Percentiles rank a stretch among this genome's conserved stretches.
phyloP scores from a whole-genome alignment of 345 rosid genomes.

The Laguncularia racemosa region DNA sequence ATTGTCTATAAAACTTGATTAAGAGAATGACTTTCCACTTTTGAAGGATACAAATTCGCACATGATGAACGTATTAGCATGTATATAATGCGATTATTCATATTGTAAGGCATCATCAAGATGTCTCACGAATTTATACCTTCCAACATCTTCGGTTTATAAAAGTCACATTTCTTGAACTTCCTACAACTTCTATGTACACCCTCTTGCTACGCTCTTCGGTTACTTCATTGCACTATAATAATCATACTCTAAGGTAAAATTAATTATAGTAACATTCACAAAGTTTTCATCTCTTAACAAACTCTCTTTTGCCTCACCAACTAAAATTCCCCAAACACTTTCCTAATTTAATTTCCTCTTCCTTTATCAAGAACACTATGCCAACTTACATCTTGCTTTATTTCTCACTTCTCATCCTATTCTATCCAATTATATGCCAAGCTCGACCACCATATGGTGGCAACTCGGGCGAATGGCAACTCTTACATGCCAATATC shows the following conservation, averaged over 20 bases:
- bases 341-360: neutral
- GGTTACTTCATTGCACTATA: neutral
- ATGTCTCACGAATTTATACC: no score
- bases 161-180: conserved; percentile 9
- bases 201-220: conserved; percentile 5
- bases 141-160: neutral
- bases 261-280: no score
- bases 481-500: conserved; percentile 44
- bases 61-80: no score
- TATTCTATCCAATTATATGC: conserved; percentile 1
- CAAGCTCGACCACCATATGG: neutral
- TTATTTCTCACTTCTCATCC: conserved; percentile 1
- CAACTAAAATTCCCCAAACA: no score
- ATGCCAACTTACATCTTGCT: conserved; percentile 17
- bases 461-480: conserved; percentile 37
- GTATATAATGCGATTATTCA: no score
- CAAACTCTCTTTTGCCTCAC: no score
- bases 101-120: neutral
- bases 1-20: no score
- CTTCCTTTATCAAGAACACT: neutral
- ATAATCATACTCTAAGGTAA: no score
- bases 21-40: no score
- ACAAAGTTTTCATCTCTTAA: no score
- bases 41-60: no score
- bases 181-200: neutral